A percentile compares a stretch with the other conserved stretches of the same genome.
Evolutionary conservation across 1,139 yeast species (phyloP).

Genomic region (Trichomonascaceae sp.): DNA sequence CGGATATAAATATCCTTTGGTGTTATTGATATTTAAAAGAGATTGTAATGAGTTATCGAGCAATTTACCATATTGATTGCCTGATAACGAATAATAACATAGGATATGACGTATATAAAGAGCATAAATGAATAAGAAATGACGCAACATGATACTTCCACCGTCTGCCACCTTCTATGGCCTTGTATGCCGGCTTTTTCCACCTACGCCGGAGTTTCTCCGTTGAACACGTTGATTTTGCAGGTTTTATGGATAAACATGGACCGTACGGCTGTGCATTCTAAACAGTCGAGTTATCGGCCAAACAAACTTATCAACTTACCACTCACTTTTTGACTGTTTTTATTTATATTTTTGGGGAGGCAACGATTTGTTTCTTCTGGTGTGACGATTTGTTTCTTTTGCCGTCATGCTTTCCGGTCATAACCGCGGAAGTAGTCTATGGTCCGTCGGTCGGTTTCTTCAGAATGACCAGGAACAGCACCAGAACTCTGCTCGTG

Average conservation of each 20-base stretch:
- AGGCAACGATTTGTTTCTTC: too few relatives aligned
- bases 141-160: background rate
- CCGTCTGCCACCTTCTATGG: background rate
- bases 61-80: constrained; percentile 8
- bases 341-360: too few relatives aligned
- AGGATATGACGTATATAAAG: background rate
- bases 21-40: constrained; percentile 20
- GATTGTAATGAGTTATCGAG: constrained; percentile 11
- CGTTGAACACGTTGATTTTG: background rate
- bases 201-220: background rate
- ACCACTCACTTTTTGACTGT: background rate
- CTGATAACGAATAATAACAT: constrained; percentile 14
- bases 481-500: background rate
- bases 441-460: constrained; percentile 4
- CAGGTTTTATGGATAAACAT: background rate
- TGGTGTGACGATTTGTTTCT: too few relatives aligned
- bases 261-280: background rate
- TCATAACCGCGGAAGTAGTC: background rate
- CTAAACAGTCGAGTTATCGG: background rate
- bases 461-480: background rate
- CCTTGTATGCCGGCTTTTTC: too few relatives aligned
- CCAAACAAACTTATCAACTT: background rate
- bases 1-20: constrained; percentile 28
- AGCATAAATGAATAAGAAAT: background rate
- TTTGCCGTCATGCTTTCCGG: background rate